Evolutionary conservation across 1,139 yeast genomes (phyloP).

Genomic region (Lodderomyces metapsilosis): DNA sequence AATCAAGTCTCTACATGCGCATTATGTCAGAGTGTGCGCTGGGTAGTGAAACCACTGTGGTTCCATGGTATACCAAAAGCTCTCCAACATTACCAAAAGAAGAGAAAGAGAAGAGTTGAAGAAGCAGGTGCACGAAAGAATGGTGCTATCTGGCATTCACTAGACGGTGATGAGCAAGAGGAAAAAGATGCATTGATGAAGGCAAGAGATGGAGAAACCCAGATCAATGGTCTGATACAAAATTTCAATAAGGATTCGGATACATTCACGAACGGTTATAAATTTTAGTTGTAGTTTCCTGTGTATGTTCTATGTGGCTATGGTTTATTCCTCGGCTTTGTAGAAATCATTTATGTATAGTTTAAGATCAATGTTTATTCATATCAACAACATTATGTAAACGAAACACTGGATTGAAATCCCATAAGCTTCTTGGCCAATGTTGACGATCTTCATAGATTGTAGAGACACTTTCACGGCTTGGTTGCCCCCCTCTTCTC

Average conservation of each 20-base stretch:
- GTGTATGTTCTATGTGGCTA: too few species aligned
- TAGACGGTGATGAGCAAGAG: slow-evolving; percentile 1
- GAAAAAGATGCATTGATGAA: slow-evolving; percentile 1
- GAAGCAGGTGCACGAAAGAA: slow-evolving; percentile 1
- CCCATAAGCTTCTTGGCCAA: too few species aligned
- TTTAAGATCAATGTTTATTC: too few species aligned
- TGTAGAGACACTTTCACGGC: too few species aligned
- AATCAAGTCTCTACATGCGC: too few species aligned
- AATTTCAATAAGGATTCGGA: not conserved
- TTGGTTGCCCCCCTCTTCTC: too few species aligned
- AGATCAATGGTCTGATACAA: not conserved
- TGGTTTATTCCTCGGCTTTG: too few species aligned
- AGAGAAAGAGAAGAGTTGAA: slow-evolving; percentile 1
- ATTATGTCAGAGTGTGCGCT: too few species aligned
- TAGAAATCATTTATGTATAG: too few species aligned
- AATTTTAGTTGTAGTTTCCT: not conserved
- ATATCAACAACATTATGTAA: too few species aligned
- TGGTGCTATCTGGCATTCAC: slow-evolving; percentile 1
- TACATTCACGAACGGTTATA: not conserved
- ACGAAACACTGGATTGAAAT: too few species aligned
- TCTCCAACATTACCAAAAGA: not conserved
- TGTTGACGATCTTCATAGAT: too few species aligned
- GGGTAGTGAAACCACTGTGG: not conserved
- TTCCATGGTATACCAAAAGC: not conserved
- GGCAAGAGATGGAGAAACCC: slow-evolving; percentile 1